Conservation (phyloP, 2,329 filamentous ascomycete species). For the Rosellinia necatrix region DNA sequence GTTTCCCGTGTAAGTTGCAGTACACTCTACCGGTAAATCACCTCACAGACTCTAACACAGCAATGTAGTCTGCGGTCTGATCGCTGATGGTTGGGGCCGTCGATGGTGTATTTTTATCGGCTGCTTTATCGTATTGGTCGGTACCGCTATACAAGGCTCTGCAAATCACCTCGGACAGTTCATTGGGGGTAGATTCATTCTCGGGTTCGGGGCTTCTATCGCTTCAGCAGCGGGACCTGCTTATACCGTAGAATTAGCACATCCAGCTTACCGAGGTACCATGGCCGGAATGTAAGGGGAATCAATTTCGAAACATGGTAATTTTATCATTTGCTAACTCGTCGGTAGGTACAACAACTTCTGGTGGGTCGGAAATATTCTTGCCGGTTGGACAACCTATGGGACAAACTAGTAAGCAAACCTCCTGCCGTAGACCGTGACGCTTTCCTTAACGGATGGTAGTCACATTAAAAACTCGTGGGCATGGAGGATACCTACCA, state of each 20-base stretch:
- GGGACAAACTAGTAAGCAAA: constrained; percentile 37
- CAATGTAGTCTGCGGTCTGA: constrained; percentile 49
- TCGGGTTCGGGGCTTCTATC: constrained; percentile 64
- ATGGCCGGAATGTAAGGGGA: constrained; percentile 63
- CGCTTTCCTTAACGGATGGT: constrained; percentile 24
- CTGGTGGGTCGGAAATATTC: constrained; percentile 57
- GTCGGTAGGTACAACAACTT: constrained; percentile 45
- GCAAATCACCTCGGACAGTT: constrained; percentile 54
- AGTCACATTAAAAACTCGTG: constrained; percentile 48
- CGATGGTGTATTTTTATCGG: constrained; percentile 61
- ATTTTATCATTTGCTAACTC: constrained; percentile 22
- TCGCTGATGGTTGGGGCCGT: constrained; percentile 58
- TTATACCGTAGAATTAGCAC: constrained; percentile 67
- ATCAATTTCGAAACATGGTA: constrained; percentile 44
- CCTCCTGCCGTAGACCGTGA: background rate
- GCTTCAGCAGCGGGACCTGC: constrained; percentile 63
- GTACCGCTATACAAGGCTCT: constrained; percentile 55
- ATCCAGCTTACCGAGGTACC: constrained; percentile 65
- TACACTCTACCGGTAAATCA: background rate
- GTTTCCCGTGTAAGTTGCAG: constrained; percentile 47
- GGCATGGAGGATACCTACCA: constrained; percentile 64
- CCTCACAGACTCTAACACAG: background rate
- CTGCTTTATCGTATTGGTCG: constrained; percentile 55
- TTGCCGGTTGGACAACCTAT: constrained; percentile 58
- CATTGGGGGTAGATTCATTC: constrained; percentile 59